Evolutionary conservation across 2,329 filamentous ascomycete species (phyloP).

Genomic region (Conoideocrella luteorostrata): DNA sequence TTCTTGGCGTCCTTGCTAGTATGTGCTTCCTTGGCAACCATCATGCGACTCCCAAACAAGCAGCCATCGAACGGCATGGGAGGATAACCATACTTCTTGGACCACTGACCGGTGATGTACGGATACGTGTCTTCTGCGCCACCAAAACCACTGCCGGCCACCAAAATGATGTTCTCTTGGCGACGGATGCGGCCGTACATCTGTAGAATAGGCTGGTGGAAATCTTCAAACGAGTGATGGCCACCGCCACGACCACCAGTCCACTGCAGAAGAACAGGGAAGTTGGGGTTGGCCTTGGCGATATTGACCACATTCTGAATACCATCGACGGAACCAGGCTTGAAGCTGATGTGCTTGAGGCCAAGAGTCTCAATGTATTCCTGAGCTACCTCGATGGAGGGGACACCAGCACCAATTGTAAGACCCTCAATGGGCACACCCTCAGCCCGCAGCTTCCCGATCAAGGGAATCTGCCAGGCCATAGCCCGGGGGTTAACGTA

Average conservation of each 20-base stretch:
- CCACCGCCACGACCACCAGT: conserved; percentile 90
- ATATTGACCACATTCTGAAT: conserved; percentile 90
- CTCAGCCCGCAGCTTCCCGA: conserved; percentile 72
- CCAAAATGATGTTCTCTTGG: conserved; percentile 78
- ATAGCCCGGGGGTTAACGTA: conserved; percentile 87
- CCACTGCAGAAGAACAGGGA: conserved; percentile 93
- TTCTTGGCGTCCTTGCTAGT: conserved; percentile 84
- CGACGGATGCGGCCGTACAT: conserved; percentile 88
- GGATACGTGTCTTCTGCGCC: conserved; percentile 86
- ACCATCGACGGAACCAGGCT: conserved; percentile 81
- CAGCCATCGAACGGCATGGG: conserved; percentile 93
- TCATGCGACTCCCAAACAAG: conserved; percentile 86
- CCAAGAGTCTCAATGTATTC: conserved; percentile 92
- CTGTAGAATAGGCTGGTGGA: conserved; percentile 83
- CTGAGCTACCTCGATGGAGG: conserved; percentile 85
- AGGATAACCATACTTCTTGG: conserved; percentile 78
- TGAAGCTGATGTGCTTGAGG: conserved; percentile 90
- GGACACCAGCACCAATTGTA: conserved; percentile 88
- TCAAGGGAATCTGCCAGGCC: conserved; percentile 85
- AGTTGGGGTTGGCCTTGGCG: conserved; percentile 85
- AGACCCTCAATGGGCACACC: conserved; percentile 88
- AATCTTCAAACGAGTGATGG: conserved; percentile 92
- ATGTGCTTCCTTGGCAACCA: conserved; percentile 88
- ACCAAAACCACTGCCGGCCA: conserved; percentile 89
- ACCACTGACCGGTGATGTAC: conserved; percentile 85